These are phyloP conservation scores for Moringa oleifera DNA, from an alignment of 345 rosid species.

Conservation along the genomic window DNA sequence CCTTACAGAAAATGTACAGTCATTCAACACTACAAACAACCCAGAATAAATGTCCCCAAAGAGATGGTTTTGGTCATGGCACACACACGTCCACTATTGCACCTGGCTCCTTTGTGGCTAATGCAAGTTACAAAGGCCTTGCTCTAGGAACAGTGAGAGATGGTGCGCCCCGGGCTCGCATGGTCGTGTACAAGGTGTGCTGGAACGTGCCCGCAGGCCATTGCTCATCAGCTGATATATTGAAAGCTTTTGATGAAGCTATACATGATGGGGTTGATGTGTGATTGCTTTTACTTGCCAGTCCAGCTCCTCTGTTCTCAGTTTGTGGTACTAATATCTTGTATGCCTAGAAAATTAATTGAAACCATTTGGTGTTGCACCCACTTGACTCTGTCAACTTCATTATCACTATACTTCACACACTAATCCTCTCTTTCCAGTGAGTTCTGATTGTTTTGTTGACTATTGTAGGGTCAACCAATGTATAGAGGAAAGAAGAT, in stretches of 20 bases:
- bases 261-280: conserved; percentile 49
- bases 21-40: conserved; percentile 28
- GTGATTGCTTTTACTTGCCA: conserved; percentile 36
- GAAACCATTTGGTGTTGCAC: too few species aligned
- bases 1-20: conserved; percentile 27
- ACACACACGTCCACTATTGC: conserved; percentile 41
- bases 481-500: conserved; percentile 22
- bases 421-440: background rate
- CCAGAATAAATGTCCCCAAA: conserved; percentile 36
- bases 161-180: conserved; percentile 37
- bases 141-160: conserved; percentile 39
- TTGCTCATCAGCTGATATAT: conserved; percentile 32
- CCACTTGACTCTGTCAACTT: background rate
- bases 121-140: conserved; percentile 37
- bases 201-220: conserved; percentile 23
- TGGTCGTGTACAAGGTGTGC: conserved; percentile 52
- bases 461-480: conserved; percentile 24
- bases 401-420: background rate
- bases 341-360: background rate
- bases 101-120: conserved; percentile 39
- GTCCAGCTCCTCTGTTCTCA: conserved; percentile 23
- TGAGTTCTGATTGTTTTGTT: background rate
- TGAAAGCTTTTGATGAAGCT: conserved; percentile 50
- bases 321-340: background rate
- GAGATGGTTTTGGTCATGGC: conserved; percentile 50